Conservation (phyloP, 768 basidiomycete genomes). For the Cystobasidium tubakii region DNA sequence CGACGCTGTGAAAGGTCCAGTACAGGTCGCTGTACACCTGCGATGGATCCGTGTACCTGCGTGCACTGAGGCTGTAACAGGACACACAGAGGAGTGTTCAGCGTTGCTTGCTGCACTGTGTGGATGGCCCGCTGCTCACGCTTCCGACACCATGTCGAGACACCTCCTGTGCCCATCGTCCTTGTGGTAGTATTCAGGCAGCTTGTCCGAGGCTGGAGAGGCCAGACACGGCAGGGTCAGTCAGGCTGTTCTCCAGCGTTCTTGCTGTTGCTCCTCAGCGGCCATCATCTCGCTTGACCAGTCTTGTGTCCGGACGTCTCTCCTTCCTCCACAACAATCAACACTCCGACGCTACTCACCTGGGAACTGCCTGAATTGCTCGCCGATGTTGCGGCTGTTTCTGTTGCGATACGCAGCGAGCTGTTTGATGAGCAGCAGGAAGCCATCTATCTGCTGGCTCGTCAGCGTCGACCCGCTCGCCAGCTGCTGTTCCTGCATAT, state of each 20-base stretch:
- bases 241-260: too few relatives aligned
- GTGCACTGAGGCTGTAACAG: not conserved
- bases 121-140: slow-evolving; percentile 7
- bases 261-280: not conserved
- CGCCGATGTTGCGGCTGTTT: slow-evolving; percentile 14
- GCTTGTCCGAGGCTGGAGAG: not conserved
- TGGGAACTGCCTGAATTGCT: slow-evolving; percentile 28
- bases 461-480: slow-evolving; percentile 7
- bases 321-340: not conserved
- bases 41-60: slow-evolving; percentile 1
- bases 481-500: not conserved
- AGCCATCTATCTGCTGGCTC: not conserved
- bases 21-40: slow-evolving; percentile 24
- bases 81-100: too few relatives aligned
- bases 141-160: slow-evolving; percentile 28
- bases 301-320: not conserved
- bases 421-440: not conserved
- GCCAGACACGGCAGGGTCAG: not conserved
- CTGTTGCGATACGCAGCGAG: slow-evolving; percentile 14
- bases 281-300: not conserved
- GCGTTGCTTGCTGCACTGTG: too few relatives aligned
- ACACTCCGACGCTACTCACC: slow-evolving; percentile 1
- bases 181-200: slow-evolving; percentile 24
- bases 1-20: slow-evolving; percentile 1
- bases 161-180: not conserved